Evolutionary conservation across 306 rosid species (phyloP).

Genomic region (Albizia julibrissin): DNA sequence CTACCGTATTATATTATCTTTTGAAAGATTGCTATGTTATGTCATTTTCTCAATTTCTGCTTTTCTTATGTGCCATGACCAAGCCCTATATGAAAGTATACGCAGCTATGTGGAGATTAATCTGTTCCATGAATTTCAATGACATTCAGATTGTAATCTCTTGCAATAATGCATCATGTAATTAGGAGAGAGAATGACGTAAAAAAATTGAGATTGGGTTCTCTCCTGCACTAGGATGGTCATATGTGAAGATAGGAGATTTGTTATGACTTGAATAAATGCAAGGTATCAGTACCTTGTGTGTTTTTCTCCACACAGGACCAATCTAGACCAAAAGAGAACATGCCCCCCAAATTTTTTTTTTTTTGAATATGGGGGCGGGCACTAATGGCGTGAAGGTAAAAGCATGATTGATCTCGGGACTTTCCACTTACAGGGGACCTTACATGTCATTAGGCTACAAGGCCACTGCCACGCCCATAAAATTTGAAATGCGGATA

Average conservation of each 20-base stretch:
- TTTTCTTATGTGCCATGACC: not conserved
- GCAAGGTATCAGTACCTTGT: not conserved
- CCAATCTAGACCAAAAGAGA: not conserved
- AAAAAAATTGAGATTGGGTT: not conserved
- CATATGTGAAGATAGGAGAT: not conserved
- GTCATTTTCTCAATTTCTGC: slow-evolving; percentile 3
- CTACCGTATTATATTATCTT: not conserved
- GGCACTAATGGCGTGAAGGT: no score
- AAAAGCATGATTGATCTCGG: no score
- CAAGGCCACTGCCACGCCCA: no score
- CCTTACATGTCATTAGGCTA: no score
- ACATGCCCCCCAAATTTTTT: no score
- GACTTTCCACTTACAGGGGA: no score
- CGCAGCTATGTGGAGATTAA: not conserved
- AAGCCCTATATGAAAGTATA: not conserved
- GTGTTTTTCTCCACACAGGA: not conserved
- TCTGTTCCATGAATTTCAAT: not conserved
- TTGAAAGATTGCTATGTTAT: slow-evolving; percentile 3
- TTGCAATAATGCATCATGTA: not conserved
- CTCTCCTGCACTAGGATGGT: not conserved
- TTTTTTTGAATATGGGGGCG: no score
- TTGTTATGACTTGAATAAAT: not conserved
- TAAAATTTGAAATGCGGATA: not conserved
- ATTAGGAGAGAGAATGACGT: not conserved
- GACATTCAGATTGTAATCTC: not conserved